These are phyloP conservation scores for Wickerhamiella qilinensis DNA, from an alignment of 805 yeast species.

Conservation along the genomic window DNA sequence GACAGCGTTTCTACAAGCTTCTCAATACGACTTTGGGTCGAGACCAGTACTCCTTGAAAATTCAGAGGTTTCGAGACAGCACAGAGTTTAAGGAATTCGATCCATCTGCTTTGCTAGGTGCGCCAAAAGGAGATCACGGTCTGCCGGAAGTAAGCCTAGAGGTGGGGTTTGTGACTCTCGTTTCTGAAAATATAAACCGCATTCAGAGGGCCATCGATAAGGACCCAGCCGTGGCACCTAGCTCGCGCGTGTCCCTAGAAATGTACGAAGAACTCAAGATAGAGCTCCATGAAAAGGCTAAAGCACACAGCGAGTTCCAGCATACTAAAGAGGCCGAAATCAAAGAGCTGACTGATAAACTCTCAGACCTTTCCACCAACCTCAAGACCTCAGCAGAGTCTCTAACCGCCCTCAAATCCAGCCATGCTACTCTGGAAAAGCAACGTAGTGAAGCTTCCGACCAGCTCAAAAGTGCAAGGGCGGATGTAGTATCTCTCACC, in stretches of 20 bases:
- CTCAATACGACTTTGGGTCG: constrained; percentile 61
- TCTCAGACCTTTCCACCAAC: neutral
- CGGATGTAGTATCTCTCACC: neutral
- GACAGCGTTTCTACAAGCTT: constrained; percentile 44
- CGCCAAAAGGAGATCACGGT: constrained; percentile 63
- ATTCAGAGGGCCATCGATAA: constrained; percentile 55
- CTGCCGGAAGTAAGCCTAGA: constrained; percentile 72
- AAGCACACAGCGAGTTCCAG: constrained; percentile 12
- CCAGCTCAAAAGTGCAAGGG: constrained; percentile 16
- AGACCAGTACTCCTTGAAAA: constrained; percentile 58
- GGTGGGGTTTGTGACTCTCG: constrained; percentile 39
- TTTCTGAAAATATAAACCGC: constrained; percentile 55
- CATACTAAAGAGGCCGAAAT: constrained; percentile 11
- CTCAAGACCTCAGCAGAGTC: neutral
- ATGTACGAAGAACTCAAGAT: constrained; percentile 27
- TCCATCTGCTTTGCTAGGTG: constrained; percentile 26
- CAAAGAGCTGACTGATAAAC: constrained; percentile 1
- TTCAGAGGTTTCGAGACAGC: constrained; percentile 55
- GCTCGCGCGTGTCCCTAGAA: constrained; percentile 46
- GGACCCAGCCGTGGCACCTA: constrained; percentile 62
- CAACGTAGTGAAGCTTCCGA: neutral
- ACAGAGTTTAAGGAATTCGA: constrained; percentile 36
- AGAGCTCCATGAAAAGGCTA: constrained; percentile 4
- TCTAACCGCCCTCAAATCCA: constrained; percentile 16
- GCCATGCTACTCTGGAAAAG: neutral